Percentiles rank a stretch among this genome's conserved stretches.
phyloP scores from a whole-genome alignment of 2,329 filamentous ascomycete species.

The Ophiocordyceps robertsii region DNA sequence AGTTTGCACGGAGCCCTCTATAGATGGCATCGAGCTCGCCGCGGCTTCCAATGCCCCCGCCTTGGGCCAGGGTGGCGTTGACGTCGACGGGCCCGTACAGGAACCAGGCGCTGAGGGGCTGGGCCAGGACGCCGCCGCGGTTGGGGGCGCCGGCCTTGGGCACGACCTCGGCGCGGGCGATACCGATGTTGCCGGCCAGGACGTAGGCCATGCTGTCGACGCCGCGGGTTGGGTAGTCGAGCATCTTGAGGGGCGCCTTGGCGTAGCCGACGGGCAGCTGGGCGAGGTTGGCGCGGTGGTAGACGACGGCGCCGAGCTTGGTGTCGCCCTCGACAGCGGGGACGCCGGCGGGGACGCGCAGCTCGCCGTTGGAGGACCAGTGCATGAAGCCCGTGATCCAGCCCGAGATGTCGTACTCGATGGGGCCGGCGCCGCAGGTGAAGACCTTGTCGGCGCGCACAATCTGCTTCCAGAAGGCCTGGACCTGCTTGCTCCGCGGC shows the following conservation, averaged over 20 bases:
- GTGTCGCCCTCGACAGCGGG: slow-evolving; percentile 1
- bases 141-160: not conserved
- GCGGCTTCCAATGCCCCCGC: slow-evolving; percentile 7
- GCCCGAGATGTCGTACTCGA: slow-evolving; percentile 25
- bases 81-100: slow-evolving; percentile 20
- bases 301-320: slow-evolving; percentile 16
- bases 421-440: slow-evolving; percentile 14
- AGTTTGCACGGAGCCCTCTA: not conserved
- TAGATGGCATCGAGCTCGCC: slow-evolving; percentile 10
- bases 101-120: slow-evolving; percentile 26
- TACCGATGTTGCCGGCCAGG: slow-evolving; percentile 23
- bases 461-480: slow-evolving; percentile 29
- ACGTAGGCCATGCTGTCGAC: slow-evolving; percentile 16
- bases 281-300: slow-evolving; percentile 12
- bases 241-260: slow-evolving; percentile 23
- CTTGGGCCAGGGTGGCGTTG: slow-evolving; percentile 8
- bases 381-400: slow-evolving; percentile 36
- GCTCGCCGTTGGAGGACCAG: slow-evolving; percentile 23
- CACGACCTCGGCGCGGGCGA: slow-evolving; percentile 11
- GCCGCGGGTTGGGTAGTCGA: slow-evolving; percentile 10
- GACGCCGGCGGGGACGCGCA: slow-evolving; percentile 7
- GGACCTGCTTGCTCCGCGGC: slow-evolving; percentile 16
- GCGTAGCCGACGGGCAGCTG: slow-evolving; percentile 24
- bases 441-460: slow-evolving; percentile 19
- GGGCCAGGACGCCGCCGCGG: slow-evolving; percentile 10